These are phyloP conservation scores for Epichloe baconii DNA, from an alignment of 2,329 filamentous ascomycete genomes.

Conservation along the genomic window DNA sequence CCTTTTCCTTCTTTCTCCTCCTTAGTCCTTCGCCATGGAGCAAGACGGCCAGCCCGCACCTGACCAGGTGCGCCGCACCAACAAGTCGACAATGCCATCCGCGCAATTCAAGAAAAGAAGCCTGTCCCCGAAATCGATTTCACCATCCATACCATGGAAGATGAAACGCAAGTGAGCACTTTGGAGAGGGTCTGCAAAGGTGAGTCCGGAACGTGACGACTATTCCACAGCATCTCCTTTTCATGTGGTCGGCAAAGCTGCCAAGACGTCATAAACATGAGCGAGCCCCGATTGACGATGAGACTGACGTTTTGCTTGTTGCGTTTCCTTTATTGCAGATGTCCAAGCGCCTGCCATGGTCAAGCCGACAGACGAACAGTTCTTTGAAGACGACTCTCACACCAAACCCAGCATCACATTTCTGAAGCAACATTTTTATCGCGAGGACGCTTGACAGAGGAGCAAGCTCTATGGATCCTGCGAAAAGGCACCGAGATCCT, in stretches of 20 bases:
- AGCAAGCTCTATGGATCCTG: conserved; percentile 95
- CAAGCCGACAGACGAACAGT: conserved; percentile 86
- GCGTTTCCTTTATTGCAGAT: conserved; percentile 41
- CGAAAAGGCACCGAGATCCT: conserved; percentile 76
- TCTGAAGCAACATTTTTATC: conserved; percentile 96
- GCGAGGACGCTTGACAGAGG: conserved; percentile 90
- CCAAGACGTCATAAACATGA: neutral
- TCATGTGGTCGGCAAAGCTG: neutral
- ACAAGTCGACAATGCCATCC: conserved; percentile 79
- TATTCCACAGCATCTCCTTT: neutral
- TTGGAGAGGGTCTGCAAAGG: conserved; percentile 97
- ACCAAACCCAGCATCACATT: conserved; percentile 87
- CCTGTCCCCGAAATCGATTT: conserved; percentile 97
- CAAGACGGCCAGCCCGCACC: conserved; percentile 26
- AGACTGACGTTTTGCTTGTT: conserved; percentile 7
- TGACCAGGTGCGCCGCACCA: conserved; percentile 35
- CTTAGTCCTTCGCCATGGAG: conserved; percentile 29
- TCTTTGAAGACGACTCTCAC: conserved; percentile 76
- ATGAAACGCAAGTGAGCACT: conserved; percentile 89
- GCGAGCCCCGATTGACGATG: neutral
- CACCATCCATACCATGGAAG: conserved; percentile 96
- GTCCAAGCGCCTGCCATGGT: conserved; percentile 94
- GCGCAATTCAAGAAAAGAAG: conserved; percentile 88
- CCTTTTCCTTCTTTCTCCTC: neutral
- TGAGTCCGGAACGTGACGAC: conserved; percentile 29